Base-by-base conservation (phyloP, 2,329 filamentous ascomycete genomes). In the Alternaria arborescens region DNA sequence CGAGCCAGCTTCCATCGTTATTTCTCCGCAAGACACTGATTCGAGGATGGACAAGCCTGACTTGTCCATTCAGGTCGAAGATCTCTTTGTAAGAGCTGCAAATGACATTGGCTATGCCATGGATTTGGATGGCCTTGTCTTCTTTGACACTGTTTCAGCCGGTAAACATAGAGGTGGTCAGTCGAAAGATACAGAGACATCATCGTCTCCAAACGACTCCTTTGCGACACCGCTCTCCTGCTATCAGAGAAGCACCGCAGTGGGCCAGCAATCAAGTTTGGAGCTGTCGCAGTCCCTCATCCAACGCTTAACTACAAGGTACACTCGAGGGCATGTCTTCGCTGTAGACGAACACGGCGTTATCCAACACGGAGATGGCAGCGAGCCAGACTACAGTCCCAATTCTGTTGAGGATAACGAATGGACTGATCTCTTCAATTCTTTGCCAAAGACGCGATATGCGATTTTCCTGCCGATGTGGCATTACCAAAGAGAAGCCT, bases 391-490 rank as follows among this genome's bases (percentile, higher is more conserved):
- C 41, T 24, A 11, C 18, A 20, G 8, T 5, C 18, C 34, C n/a
- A 14, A 42, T 28, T 22, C 46, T 20, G 20, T 8, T 36, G 28
- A 38, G 12, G n/a, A 55, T 24, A 24, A 54, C 16, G 44, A 48
- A 11, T 58, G 54, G 54, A 47, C 40, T 7, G 51, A 61, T n/a
- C 30, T 64, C 5, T 50, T 64, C 42, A 28, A 36, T 14, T 59
- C 43, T 26, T 30, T 62, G 11, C 59, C 59, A 51, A 59, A 64
- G 36, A 52, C 48, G 11, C 41, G 62, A 7, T 53, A 59, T 38
- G 47, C 44, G 5, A 43, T 64, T 30, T 64, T 74, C 26, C 54
- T 75, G 14, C 74, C 74, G 1, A 50, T 76, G 12, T 74, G 70
- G 66, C 69, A 77, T 44, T 70, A 64, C 18, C 66, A 66, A n/a